phyloP scores from a whole-genome alignment of 306 rosid genomes.

The Acacia confusa region DNA sequence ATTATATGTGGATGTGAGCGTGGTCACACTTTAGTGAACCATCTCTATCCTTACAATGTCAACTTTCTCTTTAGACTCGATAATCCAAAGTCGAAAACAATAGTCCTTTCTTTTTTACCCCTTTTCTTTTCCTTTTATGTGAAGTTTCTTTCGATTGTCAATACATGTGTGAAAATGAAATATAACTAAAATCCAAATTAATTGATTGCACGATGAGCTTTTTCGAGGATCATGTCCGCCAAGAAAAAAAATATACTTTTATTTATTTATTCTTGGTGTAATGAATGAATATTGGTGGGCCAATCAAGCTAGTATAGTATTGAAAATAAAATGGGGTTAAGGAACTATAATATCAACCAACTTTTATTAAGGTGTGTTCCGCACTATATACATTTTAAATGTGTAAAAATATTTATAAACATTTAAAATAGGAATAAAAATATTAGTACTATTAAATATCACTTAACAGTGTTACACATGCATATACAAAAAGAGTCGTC shows the following conservation, averaged over 20 bases:
- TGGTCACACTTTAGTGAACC: neutral
- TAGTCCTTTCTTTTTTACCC: too few relatives aligned
- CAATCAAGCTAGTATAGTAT: conserved; percentile 14
- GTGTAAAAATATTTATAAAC: too few relatives aligned
- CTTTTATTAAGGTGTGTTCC: too few relatives aligned
- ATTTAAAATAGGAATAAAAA: too few relatives aligned
- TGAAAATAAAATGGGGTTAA: neutral
- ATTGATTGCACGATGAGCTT: conserved; percentile 25
- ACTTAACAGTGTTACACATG: too few relatives aligned
- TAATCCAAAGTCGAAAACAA: neutral
- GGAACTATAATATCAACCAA: too few relatives aligned
- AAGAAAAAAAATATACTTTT: neutral
- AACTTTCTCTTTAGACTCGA: neutral
- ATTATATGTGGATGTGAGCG: neutral
- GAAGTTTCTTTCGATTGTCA: conserved; percentile 23
- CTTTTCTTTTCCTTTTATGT: neutral
- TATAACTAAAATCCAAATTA: conserved; percentile 33
- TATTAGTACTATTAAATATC: too few relatives aligned
- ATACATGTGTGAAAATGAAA: conserved; percentile 33
- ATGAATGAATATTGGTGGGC: conserved; percentile 11
- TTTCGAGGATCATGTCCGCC: conserved; percentile 24
- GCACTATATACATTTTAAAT: too few relatives aligned
- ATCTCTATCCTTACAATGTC: neutral
- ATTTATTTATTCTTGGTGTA: neutral
- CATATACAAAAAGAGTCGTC: too few relatives aligned